Evolutionary conservation across 2,329 filamentous ascomycete species (phyloP), one percentile per base, ranked within the genome.

Genomic region (Fusarium mundagurra): DNA sequence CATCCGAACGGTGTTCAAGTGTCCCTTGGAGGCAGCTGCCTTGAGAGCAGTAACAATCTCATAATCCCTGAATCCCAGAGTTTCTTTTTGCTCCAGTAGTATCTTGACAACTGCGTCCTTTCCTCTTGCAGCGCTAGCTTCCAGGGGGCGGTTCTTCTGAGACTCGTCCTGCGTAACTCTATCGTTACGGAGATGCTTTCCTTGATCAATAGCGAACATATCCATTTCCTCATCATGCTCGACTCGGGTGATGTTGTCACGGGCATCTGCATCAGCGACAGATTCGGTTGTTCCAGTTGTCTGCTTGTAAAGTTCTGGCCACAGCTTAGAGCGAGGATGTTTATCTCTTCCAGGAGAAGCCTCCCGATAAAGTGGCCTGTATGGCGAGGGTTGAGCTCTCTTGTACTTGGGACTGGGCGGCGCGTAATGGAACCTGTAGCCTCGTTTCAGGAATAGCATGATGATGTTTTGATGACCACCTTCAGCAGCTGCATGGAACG

Each of bases 401-500:
- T 8, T 50, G 24, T 38, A 60, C 33, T n/a, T 50, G 12, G 41
- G 57, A 8, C 16, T 12, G 3, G 43, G 57, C 4, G 44, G 43
- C 13, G 36, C 22, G 13, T 41, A 31, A 3, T 41, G 33, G 13
- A 33, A 41, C 5, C 6, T 33, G 17, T 61, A 67, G 2, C 58
- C 62, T n/a, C 48, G 53, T n/a, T 33, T 20, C 1, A 71, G 36
- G 7, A 72, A 63, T 2, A 71, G 43, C 27, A 47, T 22, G 2
- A 72, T 47, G 33, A 73, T 48, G 8, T 57, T 47, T 1, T 69
- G 12, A 10, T 73, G 69, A 0, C 69, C 71, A n/a, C 71, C 62
- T 10, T 67, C 50, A 13, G 62, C 64, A 18, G 71, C 69, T 0
- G 69, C 69, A 22, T 60, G 53, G 3, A 73, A 51, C 5, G 62